Evolutionary conservation across 768 basidiomycete genomes (phyloP), one percentile per base, ranked within the genome.

Genomic region (Guyanaporus albipodus): DNA sequence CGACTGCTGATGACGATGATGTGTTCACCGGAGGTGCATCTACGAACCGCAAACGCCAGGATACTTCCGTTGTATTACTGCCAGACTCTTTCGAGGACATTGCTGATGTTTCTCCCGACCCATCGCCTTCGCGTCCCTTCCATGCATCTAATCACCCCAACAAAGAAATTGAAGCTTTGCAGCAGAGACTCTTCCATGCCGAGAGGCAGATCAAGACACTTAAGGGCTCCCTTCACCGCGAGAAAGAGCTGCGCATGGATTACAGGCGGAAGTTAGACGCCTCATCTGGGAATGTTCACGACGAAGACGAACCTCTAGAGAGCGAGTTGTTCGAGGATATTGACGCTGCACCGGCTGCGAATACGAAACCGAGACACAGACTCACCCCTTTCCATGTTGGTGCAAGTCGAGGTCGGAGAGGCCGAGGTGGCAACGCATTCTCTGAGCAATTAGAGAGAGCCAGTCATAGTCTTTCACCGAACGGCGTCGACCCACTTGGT

Each of bases 121-220:
- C 73, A 21, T 85, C 82, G 0, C 78, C 79, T 8, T 72, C 73
- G 9, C 72, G 71, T 44, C 74, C 82, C 3, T 85, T 87, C 74
- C 70, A 86, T 40, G 77, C 84, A 14, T 74, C 83, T 8, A 87
- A 81, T 58, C 87, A 85, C 56, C 87, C 85, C 8, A 81, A 71
- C 62, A 86, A 84, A 60, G 90, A 91, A 64, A 80, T 91, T 32
- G 90, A 92, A 57, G 79, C 82, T 1, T 69, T 92, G 12, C 84
- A 90, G 49, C 85, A 91, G 59, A 75, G 84, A 22, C 73, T 93
- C 28, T 85, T 88, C 10, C 90, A 92, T 64, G 87, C 91, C 4
- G 89, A 93, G 63, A 73, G 91, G 49, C 90, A 91, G 59, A 84
- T 93, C 58, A 77, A 73, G 51, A 91, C 90, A 14, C 78, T 93